phyloP scores from a whole-genome alignment of 208 protist genomes.

The Trypanosoma congolense region DNA sequence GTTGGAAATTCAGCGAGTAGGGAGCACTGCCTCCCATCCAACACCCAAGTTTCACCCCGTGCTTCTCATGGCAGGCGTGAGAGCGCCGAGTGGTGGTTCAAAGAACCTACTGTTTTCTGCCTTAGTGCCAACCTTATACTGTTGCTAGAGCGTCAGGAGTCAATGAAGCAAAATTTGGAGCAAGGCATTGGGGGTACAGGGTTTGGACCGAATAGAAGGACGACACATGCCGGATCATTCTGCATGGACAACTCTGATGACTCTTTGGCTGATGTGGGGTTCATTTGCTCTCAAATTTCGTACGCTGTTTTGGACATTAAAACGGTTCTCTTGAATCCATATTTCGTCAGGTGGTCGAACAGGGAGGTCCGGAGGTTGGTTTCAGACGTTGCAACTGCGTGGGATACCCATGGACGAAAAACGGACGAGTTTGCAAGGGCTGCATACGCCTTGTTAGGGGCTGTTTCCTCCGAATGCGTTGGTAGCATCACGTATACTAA shows the following conservation, averaged over 20 bases:
- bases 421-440: slow-evolving; percentile 43
- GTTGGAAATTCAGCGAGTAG: too few species aligned
- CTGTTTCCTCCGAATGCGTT: slow-evolving; percentile 38
- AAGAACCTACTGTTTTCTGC: slow-evolving; percentile 59
- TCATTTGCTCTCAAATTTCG: slow-evolving; percentile 27
- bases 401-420: slow-evolving; percentile 36
- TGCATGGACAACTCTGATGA: background rate
- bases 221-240: slow-evolving; percentile 5
- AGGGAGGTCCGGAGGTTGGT: slow-evolving; percentile 28
- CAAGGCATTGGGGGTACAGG: slow-evolving; percentile 7
- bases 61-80: background rate
- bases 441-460: slow-evolving; percentile 39
- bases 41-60: too few species aligned
- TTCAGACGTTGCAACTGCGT: slow-evolving; percentile 30
- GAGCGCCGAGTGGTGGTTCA: slow-evolving; percentile 40
- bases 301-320: slow-evolving; percentile 44
- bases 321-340: slow-evolving; percentile 32
- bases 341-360: slow-evolving; percentile 52
- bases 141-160: slow-evolving; percentile 45
- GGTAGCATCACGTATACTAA: slow-evolving; percentile 41
- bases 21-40: too few species aligned
- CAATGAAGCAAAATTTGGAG: slow-evolving; percentile 13
- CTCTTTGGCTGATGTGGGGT: slow-evolving; percentile 13
- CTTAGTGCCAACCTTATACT: slow-evolving; percentile 56
- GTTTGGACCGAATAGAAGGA: slow-evolving; percentile 9